Percentiles rank a stretch among this genome's conserved stretches.
phyloP scores from a whole-genome alignment of 768 basidiomycete species.

The Leccinum olivaceopallidum region DNA sequence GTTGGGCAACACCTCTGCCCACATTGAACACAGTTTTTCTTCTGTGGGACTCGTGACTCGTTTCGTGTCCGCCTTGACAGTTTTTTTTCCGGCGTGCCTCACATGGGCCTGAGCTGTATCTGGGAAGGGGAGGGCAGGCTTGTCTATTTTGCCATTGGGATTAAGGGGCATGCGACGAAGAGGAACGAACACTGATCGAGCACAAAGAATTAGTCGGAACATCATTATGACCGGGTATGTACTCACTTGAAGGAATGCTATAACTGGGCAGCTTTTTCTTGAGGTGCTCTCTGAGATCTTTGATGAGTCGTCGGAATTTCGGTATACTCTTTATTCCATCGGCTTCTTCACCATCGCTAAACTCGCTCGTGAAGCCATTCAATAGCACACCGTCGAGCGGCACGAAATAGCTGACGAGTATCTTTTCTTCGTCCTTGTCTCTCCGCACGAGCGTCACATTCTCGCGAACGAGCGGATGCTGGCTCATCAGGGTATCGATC shows the following conservation, averaged over 20 bases:
- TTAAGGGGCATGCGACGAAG: conserved; percentile 95
- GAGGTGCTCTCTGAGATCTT: conserved; percentile 90
- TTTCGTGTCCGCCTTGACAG: conserved; percentile 30
- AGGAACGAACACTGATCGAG: conserved; percentile 81
- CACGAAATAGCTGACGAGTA: conserved; percentile 96
- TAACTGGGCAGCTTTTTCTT: conserved; percentile 97
- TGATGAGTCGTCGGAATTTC: conserved; percentile 85
- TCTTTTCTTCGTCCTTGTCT: conserved; percentile 99
- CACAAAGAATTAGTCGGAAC: conserved; percentile 5
- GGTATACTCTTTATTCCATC: conserved; percentile 75
- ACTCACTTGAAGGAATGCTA: conserved; percentile 86
- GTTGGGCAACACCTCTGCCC: conserved; percentile 81
- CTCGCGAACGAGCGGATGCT: conserved; percentile 92
- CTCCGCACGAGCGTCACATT: conserved; percentile 96
- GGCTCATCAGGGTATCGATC: conserved; percentile 93
- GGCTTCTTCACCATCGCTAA: conserved; percentile 45
- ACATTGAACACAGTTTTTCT: conserved; percentile 79
- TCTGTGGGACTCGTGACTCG: conserved; percentile 66
- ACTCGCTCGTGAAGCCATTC: conserved; percentile 70
- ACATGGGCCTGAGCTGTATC: conserved; percentile 74
- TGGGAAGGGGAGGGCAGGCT: conserved; percentile 97
- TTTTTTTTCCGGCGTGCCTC: conserved; percentile 43
- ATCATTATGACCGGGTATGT: background rate
- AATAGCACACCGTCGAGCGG: conserved; percentile 72
- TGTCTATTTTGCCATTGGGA: conserved; percentile 99